Percentiles rank a stretch among this genome's conserved stretches.
These are phyloP conservation scores for Solanum clarkiae DNA, from an alignment of 257 asterid species.

Conservation along the genomic window DNA sequence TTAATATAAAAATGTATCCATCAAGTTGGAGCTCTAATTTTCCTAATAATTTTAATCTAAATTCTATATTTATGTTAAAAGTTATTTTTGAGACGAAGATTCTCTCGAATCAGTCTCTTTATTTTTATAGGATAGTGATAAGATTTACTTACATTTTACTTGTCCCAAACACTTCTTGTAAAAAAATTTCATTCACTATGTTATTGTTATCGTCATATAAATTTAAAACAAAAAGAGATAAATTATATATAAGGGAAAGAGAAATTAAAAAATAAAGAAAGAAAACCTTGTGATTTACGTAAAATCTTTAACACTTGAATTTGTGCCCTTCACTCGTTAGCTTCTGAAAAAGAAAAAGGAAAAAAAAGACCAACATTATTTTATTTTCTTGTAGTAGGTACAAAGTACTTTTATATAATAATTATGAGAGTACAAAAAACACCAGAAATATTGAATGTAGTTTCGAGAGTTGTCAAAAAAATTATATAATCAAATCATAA, in stretches of 20 bases:
- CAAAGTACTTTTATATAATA: background rate
- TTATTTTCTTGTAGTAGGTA: background rate
- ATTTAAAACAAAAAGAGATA: background rate
- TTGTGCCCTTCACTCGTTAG: background rate
- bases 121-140: too few species aligned
- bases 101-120: fast-evolving
- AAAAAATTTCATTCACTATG: too few species aligned
- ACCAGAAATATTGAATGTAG: background rate
- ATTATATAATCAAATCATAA: background rate
- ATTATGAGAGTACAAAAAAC: background rate
- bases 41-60: background rate
- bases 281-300: conserved; percentile 18
- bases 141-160: too few species aligned
- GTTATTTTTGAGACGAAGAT: background rate
- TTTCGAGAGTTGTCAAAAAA: background rate
- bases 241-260: background rate
- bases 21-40: background rate
- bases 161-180: fast-evolving
- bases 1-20: background rate
- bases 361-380: background rate
- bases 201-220: background rate
- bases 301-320: background rate
- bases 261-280: background rate
- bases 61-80: background rate
- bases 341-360: background rate